These are phyloP conservation scores for Penicillium subrubescens DNA, from an alignment of 495 filamentous ascomycete genomes.

Conservation along the genomic window DNA sequence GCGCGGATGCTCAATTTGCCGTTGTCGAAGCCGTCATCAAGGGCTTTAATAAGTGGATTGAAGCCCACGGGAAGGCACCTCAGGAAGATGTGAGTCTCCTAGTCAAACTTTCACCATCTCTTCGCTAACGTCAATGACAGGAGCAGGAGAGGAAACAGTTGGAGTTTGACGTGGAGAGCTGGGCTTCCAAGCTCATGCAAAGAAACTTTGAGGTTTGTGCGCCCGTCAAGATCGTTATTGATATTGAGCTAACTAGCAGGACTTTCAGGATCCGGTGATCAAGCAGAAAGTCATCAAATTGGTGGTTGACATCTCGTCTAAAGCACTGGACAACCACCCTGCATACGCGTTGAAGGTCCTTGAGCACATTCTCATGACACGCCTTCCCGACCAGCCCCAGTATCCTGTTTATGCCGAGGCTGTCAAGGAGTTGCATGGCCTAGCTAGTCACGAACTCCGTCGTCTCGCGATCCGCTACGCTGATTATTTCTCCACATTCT, in stretches of 20 bases:
- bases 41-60: constrained; percentile 82
- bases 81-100: constrained; percentile 52
- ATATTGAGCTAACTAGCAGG: not conserved
- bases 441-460: constrained; percentile 84
- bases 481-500: constrained; percentile 83
- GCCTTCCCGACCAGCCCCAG: constrained; percentile 66
- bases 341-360: constrained; percentile 83
- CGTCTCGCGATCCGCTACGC: constrained; percentile 87
- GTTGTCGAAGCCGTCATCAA: constrained; percentile 91
- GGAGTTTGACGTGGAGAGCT: constrained; percentile 71
- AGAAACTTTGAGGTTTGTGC: constrained; percentile 70
- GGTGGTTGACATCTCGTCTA: constrained; percentile 81
- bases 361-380: constrained; percentile 84
- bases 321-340: constrained; percentile 74
- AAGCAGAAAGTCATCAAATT: constrained; percentile 82
- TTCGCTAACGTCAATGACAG: constrained; percentile 32
- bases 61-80: constrained; percentile 52
- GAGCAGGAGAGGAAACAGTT: constrained; percentile 63
- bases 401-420: constrained; percentile 80
- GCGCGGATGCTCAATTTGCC: constrained; percentile 84
- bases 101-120: not conserved
- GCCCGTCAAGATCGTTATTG: not conserved
- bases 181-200: constrained; percentile 75
- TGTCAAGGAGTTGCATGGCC: constrained; percentile 81
- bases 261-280: constrained; percentile 74